Conservation (phyloP, 768 basidiomycete species). For the Tubosaeta brunneosetosa region DNA sequence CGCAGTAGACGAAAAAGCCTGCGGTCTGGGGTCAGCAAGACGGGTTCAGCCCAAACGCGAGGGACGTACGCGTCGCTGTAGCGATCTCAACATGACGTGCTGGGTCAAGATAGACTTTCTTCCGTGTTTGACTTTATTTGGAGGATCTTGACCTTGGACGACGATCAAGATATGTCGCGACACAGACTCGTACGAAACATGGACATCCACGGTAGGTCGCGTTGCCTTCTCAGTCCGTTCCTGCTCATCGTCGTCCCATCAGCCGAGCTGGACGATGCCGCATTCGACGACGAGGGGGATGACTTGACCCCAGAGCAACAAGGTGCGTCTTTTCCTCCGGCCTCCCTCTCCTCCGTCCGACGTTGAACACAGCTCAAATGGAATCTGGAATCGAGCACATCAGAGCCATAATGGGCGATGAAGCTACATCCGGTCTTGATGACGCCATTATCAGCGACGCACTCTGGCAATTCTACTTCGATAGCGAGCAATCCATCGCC, state of each 20-base stretch:
- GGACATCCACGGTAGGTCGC: constrained; percentile 59
- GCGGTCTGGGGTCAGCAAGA: not conserved
- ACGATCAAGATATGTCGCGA: constrained; percentile 58
- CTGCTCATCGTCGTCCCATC: constrained; percentile 4
- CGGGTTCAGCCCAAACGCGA: not conserved
- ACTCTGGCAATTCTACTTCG: constrained; percentile 87
- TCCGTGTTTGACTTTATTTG: constrained; percentile 20
- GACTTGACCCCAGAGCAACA: constrained; percentile 81
- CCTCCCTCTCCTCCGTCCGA: constrained; percentile 5
- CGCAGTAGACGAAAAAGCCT: constrained; percentile 65
- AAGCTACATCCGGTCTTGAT: constrained; percentile 59
- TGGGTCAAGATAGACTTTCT: not conserved
- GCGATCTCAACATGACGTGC: constrained; percentile 46
- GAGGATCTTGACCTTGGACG: constrained; percentile 4
- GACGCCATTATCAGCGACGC: constrained; percentile 73
- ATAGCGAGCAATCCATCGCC: constrained; percentile 69
- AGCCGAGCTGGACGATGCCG: constrained; percentile 87
- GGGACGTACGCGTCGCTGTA: constrained; percentile 45
- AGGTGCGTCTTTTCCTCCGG: constrained; percentile 41
- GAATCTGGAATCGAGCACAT: constrained; percentile 67
- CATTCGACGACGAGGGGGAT: constrained; percentile 71
- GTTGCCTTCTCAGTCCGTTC: not conserved
- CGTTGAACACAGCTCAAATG: constrained; percentile 53
- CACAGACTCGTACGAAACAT: constrained; percentile 88
- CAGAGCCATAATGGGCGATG: constrained; percentile 60